These are phyloP conservation scores for Pseudognaphalium luteoalbum DNA, from an alignment of 129 eudicot genomes.

Conservation along the genomic window DNA sequence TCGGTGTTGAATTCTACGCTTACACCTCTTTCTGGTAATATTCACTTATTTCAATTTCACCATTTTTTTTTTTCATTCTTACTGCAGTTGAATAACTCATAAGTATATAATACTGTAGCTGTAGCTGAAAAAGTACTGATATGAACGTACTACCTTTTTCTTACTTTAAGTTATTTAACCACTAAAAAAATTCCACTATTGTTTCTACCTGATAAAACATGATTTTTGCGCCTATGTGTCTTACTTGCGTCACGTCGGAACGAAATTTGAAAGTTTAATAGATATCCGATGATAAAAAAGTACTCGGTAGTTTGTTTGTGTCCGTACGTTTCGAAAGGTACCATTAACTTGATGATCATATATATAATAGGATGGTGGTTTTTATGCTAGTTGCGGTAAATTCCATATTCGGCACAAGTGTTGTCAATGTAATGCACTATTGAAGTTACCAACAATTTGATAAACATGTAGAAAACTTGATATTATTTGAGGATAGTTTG, in stretches of 20 bases:
- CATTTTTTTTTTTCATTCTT: background rate
- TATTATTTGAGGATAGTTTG: background rate
- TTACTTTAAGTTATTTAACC: no score
- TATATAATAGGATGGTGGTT: no score
- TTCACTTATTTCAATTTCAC: background rate
- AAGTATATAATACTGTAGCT: background rate
- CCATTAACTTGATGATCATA: background rate
- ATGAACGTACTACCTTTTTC: no score
- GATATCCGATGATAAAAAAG: background rate
- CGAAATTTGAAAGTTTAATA: no score
- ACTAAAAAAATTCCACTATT: no score
- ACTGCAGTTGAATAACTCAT: background rate
- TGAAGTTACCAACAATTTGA: background rate
- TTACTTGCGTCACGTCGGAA: background rate
- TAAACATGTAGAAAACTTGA: background rate
- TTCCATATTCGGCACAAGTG: no score
- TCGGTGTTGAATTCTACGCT: constrained; percentile 70
- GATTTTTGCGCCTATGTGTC: background rate
- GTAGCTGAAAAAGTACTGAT: background rate
- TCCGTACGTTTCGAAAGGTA: background rate
- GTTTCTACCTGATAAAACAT: background rate
- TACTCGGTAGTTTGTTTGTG: no score
- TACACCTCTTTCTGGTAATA: constrained; percentile 92
- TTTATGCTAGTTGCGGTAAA: no score
- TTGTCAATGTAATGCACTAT: background rate